Evolutionary conservation across 805 yeast genomes (phyloP).

Genomic region (Ogataea saltuana): DNA sequence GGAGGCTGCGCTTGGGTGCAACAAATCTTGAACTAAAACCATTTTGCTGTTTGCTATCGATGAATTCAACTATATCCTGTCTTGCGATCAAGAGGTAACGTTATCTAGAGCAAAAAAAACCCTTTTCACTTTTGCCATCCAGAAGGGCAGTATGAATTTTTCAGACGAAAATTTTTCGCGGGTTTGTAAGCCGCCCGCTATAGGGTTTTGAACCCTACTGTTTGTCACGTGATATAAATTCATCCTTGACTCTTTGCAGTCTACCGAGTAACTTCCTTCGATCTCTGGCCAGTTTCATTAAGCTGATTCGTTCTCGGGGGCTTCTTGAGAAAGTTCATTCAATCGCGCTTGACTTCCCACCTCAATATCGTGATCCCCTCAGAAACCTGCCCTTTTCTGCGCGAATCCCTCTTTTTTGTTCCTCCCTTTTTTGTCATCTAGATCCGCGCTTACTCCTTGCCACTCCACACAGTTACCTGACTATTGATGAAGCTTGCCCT

Average conservation of each 20-base stretch:
- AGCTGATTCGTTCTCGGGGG: no score
- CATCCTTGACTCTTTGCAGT: no score
- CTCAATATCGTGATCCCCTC: neutral
- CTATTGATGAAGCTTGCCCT: neutral
- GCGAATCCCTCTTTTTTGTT: neutral
- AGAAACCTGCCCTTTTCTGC: neutral
- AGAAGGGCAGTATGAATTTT: neutral
- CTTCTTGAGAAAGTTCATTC: no score
- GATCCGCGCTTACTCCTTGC: neutral
- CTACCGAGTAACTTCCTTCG: no score
- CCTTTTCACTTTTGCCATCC: constrained; percentile 6
- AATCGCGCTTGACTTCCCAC: no score
- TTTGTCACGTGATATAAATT: constrained; percentile 8
- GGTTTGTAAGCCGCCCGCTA: constrained; percentile 3
- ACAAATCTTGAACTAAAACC: constrained; percentile 99
- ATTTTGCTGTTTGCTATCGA: constrained; percentile 12
- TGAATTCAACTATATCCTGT: neutral
- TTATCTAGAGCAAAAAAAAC: neutral
- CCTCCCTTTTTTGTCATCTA: constrained; percentile 1
- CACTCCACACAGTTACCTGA: neutral
- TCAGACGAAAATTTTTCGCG: constrained; percentile 12
- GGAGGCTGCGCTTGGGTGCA: constrained; percentile 96
- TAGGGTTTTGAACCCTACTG: constrained; percentile 7
- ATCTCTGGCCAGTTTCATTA: no score
- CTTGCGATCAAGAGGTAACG: no score